A percentile compares a stretch with the other conserved stretches of the same genome.
Conservation (phyloP, 441 rosid species). For the Adansonia madagascariensis region DNA sequence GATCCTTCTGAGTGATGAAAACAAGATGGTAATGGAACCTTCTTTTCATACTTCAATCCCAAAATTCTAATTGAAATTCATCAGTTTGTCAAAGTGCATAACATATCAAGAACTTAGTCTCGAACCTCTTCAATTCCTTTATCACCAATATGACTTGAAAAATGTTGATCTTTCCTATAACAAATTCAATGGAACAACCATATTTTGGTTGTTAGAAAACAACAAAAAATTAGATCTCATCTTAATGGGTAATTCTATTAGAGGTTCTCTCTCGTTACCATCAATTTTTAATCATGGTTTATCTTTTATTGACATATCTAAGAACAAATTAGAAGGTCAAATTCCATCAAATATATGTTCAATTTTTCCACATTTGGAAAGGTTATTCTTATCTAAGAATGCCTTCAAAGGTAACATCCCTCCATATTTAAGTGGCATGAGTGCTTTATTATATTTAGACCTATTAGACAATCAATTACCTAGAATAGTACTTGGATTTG, state of each 20-base stretch:
- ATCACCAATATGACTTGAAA: no score
- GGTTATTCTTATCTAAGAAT: conserved; percentile 21
- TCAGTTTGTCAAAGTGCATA: no score
- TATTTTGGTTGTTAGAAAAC: no score
- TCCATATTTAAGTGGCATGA: no score
- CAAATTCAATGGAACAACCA: no score
- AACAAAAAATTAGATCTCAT: not conserved
- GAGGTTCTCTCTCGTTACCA: conserved; percentile 25
- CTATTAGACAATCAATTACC: conserved; percentile 3
- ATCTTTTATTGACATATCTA: conserved; percentile 11
- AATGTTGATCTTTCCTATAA: no score
- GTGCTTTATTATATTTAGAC: conserved; percentile 17
- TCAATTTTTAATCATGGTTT: not conserved
- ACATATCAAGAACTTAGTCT: no score
- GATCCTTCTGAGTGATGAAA: no score
- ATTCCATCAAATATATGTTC: not conserved
- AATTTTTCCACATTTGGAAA: not conserved
- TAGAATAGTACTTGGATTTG: not conserved
- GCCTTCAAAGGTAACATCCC: not conserved
- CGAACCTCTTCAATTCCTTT: no score
- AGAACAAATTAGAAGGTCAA: not conserved
- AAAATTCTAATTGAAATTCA: no score
- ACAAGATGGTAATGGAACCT: no score
- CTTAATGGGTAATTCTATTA: conserved; percentile 25
- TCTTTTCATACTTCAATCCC: no score